Evolutionary conservation across 1,284 basidiomycete species (phyloP).

Genomic region (Leccinum huronense): DNA sequence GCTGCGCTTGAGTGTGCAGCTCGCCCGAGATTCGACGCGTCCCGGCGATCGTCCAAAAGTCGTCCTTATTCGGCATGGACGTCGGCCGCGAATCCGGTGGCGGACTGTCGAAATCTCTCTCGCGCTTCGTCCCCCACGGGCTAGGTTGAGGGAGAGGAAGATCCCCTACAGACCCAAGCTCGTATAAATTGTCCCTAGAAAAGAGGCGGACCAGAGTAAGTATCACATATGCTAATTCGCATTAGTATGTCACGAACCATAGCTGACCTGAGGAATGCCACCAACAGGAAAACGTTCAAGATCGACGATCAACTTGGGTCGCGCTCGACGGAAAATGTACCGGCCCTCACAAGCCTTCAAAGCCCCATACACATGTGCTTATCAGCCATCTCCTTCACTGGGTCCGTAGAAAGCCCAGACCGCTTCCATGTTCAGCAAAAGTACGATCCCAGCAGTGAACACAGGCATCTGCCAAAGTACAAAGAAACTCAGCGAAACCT

Average conservation of each 20-base stretch:
- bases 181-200: slow-evolving; percentile 63
- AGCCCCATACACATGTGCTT: slow-evolving; percentile 61
- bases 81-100: slow-evolving; percentile 6
- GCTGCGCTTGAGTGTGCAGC: slow-evolving; percentile 14
- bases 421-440: slow-evolving; percentile 55
- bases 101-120: slow-evolving; percentile 52
- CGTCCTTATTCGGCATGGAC: slow-evolving; percentile 11
- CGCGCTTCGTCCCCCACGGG: slow-evolving; percentile 56
- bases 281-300: slow-evolving; percentile 13
- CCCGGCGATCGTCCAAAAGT: slow-evolving; percentile 35
- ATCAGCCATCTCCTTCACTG: slow-evolving; percentile 56
- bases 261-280: slow-evolving; percentile 32
- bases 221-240: not conserved
- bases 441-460: slow-evolving; percentile 49
- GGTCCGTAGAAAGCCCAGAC: slow-evolving; percentile 47
- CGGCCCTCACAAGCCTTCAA: slow-evolving; percentile 40
- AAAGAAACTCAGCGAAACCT: slow-evolving; percentile 14
- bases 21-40: slow-evolving; percentile 33
- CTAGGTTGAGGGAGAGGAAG: slow-evolving; percentile 57
- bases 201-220: not conserved
- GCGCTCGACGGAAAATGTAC: slow-evolving; percentile 7
- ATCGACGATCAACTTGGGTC: not conserved
- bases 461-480: slow-evolving; percentile 32
- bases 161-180: slow-evolving; percentile 65
- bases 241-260: slow-evolving; percentile 22